Base-by-base conservation (phyloP, 176 grass and related monocot genomes). In the Hsuehochloa calcarea region DNA sequence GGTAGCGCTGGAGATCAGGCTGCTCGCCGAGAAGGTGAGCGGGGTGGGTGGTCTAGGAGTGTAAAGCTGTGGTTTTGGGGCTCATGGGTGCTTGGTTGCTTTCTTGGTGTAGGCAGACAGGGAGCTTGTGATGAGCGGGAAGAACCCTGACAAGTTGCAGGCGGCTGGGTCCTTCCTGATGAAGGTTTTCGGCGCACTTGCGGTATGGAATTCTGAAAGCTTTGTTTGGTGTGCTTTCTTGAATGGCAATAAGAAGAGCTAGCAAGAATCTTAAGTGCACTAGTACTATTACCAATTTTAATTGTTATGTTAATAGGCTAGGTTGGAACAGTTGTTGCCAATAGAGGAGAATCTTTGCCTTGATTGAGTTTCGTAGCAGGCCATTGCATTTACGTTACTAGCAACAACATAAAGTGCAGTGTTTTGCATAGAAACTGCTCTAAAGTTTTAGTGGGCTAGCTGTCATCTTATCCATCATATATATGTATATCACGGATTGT, bases 121-220 rank as follows among this genome's bases (percentile, higher is more conserved):
- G 55, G 93, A 99, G 86, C 91, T 99, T 77, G 56, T 75, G 0
- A 82, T 66, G 49, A 89, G 77, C n/a, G 89, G 91, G 56, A 96
- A 96, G 90, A 99, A 93, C 84, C 91, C 93, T 11, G 96, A 96
- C 81, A 99, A 94, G 82, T 83, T 99, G 76, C 89, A 96, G 72
- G 91, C 81, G 8, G 93, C 91, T 54, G 93, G 96, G 23, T 99
- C 93, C 2, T 99, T 99, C 49, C 84, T 94, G 84, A 99, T 96
- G 93, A 94, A 94, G 75, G 93, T 96, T 77, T 96, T 99, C 0
- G 91, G 96, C 2, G 75, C 90, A 79, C 66, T 99, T 61, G 90
- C 93, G 56, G 96, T 99, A 92, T 80, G 45, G 7, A 41, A 80
- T 89, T 82, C 74, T 56, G 38, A 75, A 89, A 65, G 7, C 68